These are phyloP conservation scores for Calonectria montana DNA, from an alignment of 2,329 filamentous ascomycete genomes.

Conservation along the genomic window DNA sequence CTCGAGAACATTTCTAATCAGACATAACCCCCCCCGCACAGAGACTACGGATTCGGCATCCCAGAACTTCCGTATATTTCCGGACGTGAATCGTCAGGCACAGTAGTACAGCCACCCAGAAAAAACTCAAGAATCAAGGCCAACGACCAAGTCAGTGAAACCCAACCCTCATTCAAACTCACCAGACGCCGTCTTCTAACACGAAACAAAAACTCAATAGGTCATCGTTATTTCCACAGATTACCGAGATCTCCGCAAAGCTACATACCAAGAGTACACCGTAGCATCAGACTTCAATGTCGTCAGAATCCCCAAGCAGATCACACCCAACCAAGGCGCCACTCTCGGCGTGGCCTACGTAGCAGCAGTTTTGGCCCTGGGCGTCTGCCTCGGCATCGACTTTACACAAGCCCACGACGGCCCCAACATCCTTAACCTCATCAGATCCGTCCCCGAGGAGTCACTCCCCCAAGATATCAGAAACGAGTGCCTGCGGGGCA, in stretches of 20 bases:
- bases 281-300: slow-evolving; percentile 74
- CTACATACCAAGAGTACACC: slow-evolving; percentile 77
- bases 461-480: slow-evolving; percentile 70
- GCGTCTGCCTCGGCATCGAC: slow-evolving; percentile 76
- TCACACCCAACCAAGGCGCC: slow-evolving; percentile 67
- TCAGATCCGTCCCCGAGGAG: slow-evolving; percentile 58
- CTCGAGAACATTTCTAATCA: neutral
- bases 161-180: neutral
- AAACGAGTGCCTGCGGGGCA: slow-evolving; percentile 70
- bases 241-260: slow-evolving; percentile 78
- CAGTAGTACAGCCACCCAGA: slow-evolving; percentile 60
- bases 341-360: slow-evolving; percentile 79
- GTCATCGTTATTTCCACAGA: slow-evolving; percentile 78
- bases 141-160: slow-evolving; percentile 62
- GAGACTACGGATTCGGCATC: slow-evolving; percentile 78
- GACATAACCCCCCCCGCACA: slow-evolving; percentile 42
- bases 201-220: slow-evolving; percentile 35
- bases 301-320: slow-evolving; percentile 66
- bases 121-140: slow-evolving; percentile 60
- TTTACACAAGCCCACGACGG: slow-evolving; percentile 65
- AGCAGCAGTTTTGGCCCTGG: slow-evolving; percentile 73
- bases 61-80: slow-evolving; percentile 76
- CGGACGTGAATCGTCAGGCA: slow-evolving; percentile 76
- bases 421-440: slow-evolving; percentile 67
- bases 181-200: neutral